Evolutionary conservation across 78 protist species (phyloP).

Genomic region (Anaeramoeba flamelloides): DNA sequence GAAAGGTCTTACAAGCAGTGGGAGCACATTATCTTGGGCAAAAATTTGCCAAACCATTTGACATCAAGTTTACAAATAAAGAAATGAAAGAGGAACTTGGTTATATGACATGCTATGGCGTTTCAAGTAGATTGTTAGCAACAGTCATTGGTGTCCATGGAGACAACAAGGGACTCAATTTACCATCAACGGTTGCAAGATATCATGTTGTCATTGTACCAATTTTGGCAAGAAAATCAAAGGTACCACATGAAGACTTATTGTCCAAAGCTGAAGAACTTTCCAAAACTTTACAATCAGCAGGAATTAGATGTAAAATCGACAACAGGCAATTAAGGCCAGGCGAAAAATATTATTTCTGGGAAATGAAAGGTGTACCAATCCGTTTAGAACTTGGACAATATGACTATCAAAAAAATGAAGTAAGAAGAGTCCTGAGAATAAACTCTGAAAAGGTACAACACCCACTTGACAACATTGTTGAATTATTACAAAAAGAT

Average conservation of each 20-base stretch:
- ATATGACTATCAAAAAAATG: neutral
- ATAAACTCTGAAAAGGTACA: neutral
- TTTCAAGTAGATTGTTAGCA: slow-evolving; percentile 38
- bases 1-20: slow-evolving; percentile 20
- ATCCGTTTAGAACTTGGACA: neutral
- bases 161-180: slow-evolving; percentile 13
- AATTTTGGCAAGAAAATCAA: neutral
- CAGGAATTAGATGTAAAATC: neutral
- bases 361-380: neutral
- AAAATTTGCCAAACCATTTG: slow-evolving; percentile 36
- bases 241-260: neutral
- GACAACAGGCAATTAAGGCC: neutral
- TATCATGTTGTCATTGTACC: neutral
- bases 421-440: neutral
- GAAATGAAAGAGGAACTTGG: slow-evolving; percentile 5
- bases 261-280: neutral
- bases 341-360: neutral
- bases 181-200: neutral
- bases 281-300: neutral
- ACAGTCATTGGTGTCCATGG: slow-evolving; percentile 26
- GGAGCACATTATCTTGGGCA: slow-evolving; percentile 36
- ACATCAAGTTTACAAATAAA: slow-evolving; percentile 16
- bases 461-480: neutral
- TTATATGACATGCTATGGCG: slow-evolving; percentile 34
- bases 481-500: neutral